These are phyloP conservation scores for Ploettnerulaceae sp. DNA, from an alignment of 2,329 filamentous ascomycete species.

Conservation along the genomic window DNA sequence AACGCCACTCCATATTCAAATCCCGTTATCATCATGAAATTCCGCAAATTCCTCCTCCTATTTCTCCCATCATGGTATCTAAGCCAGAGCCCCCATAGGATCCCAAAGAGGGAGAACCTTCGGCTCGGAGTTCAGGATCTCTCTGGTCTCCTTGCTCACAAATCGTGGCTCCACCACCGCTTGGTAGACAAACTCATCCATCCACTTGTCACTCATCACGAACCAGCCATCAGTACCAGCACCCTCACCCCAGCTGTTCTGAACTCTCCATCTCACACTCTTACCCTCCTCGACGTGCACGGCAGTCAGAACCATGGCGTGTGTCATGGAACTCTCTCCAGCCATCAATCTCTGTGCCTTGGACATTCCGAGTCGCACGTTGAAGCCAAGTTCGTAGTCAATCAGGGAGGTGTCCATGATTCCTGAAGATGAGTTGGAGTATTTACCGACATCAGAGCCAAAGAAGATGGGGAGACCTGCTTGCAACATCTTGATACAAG, in stretches of 20 bases:
- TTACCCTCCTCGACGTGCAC: constrained; percentile 68
- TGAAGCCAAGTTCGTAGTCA: constrained; percentile 82
- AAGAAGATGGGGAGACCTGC: constrained; percentile 82
- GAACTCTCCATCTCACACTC: constrained; percentile 74
- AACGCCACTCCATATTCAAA: background rate
- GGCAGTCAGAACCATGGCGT: constrained; percentile 86
- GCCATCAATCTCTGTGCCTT: constrained; percentile 72
- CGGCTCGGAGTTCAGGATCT: constrained; percentile 66
- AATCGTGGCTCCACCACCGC: constrained; percentile 74
- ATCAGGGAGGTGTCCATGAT: constrained; percentile 77
- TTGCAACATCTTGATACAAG: constrained; percentile 72
- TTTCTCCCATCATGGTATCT: background rate
- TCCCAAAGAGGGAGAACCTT: constrained; percentile 73
- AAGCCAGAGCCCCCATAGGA: constrained; percentile 51
- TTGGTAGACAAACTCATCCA: constrained; percentile 80
- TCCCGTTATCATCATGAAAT: background rate
- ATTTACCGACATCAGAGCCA: constrained; percentile 82
- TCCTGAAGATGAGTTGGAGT: constrained; percentile 60
- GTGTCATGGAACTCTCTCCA: constrained; percentile 79
- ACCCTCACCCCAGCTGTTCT: constrained; percentile 75
- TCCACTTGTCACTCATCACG: constrained; percentile 79
- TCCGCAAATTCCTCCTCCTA: no score
- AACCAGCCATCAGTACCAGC: constrained; percentile 78
- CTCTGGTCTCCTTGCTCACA: constrained; percentile 58
- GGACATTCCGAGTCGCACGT: constrained; percentile 64